Base-by-base conservation (phyloP, 2,329 filamentous ascomycete genomes). In the Colletotrichum kahawae region DNA sequence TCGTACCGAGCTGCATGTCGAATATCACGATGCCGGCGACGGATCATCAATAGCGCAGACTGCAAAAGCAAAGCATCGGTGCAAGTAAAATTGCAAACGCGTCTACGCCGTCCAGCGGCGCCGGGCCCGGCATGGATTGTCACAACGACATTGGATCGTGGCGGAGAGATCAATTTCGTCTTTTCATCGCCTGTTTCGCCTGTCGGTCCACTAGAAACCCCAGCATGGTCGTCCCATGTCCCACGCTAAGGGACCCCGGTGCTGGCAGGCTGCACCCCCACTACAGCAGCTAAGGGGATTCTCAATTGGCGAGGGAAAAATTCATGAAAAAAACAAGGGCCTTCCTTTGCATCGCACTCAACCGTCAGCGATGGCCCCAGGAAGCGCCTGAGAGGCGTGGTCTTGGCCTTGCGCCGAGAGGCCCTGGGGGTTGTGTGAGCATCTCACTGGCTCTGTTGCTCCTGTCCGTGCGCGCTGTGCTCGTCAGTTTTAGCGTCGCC, bases 91-190 rank as follows among this genome's bases (percentile, higher is more conserved):
- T 75, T 75, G 72, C 72, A 71, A 48, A 54, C 62, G 71, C 65
- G 67, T 63, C 36, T 60, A 4, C 27, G 31, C 27, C 16, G 27
- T 34, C 27, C 67, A 71, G 33, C 43, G 57, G 38, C 29, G 51
- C 43, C 56, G 67, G 57, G 67, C 12, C 48, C 56, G 43, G 59
- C 71, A 74, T 74, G 62, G 54, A 74, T 71, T 71, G 68, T 71
- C 72, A 67, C 72, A 29, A 54, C 68, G 72, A 71, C 68, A 72
- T 51, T 75, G 72, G 72, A 72, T 67, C 69, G 56, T 72, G 64
- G 72, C 72, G 69, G 69, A 75, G 69, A 67, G 69, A 38, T 68
- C 72, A 75, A 75, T 75, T 65, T 75, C 72, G 69, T 67, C 72
- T 75, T 72, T 75, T 64, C 63, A 24, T 75, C 63, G 69, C 63